Base-by-base conservation (phyloP, 495 filamentous ascomycete species). In the Chlorociboria aeruginascens region DNA sequence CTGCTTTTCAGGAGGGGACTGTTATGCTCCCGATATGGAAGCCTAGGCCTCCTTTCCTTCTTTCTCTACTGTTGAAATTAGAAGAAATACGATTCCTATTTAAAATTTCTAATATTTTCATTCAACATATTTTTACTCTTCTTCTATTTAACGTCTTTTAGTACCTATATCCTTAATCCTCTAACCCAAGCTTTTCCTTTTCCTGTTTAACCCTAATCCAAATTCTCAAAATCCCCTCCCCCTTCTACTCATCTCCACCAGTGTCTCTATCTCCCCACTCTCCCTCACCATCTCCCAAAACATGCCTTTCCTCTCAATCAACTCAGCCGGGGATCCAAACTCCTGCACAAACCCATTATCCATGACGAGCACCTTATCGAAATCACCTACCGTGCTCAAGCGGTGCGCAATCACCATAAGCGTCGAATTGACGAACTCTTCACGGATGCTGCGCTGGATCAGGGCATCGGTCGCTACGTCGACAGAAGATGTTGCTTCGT, bases 251-350 rank as follows among this genome's bases (percentile, higher is more conserved):
- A 76, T 67, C 43, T 62, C 63, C 48, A 70, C 69, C 50, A 80
- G 40, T 45, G 63, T 52, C n/a, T 63, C 65, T 50, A 56, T 67
- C 61, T 80, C 77, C 3, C 74, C 77, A 61, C 74, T 79, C 45
- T 70, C 69, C 36, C 70, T 66, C 30, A 79, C 71, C 66, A 82
- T 63, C 41, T 65, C 72, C 49, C 63, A 62, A 53, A 81, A 83
- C 11, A 58, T 58, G 4, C 53, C 60, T n/a, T 52, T 40, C 12
- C 34, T 44, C 46, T 46, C 31, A 9, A 52, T 28, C 36, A 61
- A 37, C 25, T 62, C 51, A 20, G 31, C 30, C 16, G 66, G 47
- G 6, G 29, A 39, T 8, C 46, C 66, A 45, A 55, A 57, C 48
- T 70, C 65, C 1, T 53, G 43, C 7, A 62, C 48, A 36, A 40